Conservation (phyloP, 352 stramenopile species). For the Globisporangium radiosum region DNA sequence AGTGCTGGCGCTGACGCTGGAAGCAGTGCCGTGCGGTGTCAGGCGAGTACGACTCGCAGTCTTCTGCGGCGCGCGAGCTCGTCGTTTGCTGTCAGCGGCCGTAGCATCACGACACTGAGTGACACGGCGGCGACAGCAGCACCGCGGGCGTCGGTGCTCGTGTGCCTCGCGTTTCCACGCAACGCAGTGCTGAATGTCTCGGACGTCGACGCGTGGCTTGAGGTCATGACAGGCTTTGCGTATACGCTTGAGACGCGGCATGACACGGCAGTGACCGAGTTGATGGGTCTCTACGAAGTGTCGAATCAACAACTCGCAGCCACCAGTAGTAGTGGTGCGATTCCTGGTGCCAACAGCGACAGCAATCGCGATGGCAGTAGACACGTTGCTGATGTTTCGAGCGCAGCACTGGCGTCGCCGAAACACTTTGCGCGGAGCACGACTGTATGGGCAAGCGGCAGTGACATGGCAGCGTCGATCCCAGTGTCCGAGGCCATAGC, state of each 20-base stretch:
- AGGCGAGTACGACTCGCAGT: conserved; percentile 2
- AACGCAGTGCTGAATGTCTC: neutral
- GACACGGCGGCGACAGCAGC: neutral
- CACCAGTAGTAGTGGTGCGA: no score
- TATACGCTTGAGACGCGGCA: conserved; percentile 5
- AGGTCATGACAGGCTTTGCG: conserved; percentile 5
- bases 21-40: neutral
- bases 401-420: no score
- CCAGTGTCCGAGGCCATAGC: no score
- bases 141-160: neutral
- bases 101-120: neutral
- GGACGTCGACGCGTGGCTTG: conserved; percentile 10
- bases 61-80: neutral
- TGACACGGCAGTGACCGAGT: conserved; percentile 1
- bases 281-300: neutral
- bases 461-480: no score
- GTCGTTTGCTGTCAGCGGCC: neutral
- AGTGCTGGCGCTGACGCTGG: neutral
- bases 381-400: no score
- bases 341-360: no score
- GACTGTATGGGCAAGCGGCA: no score
- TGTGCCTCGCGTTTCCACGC: conserved; percentile 6
- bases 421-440: no score
- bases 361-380: no score
- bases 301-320: no score